Evolutionary conservation across 192 early-diverging fungal species (phyloP).

Genomic region (Phlyctochytrium arcticum): DNA sequence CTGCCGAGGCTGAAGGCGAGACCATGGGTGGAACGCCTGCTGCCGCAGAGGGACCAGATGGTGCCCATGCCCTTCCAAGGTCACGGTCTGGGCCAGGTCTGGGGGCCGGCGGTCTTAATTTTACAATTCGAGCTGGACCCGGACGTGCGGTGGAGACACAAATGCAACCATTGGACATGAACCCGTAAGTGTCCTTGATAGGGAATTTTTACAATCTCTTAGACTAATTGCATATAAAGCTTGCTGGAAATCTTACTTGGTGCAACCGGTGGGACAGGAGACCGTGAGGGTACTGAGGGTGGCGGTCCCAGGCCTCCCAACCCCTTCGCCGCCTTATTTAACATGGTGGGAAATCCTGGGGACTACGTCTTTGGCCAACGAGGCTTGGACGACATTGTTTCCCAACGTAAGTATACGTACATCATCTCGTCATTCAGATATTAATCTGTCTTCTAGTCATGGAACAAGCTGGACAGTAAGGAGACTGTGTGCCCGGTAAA

Average conservation of each 20-base stretch:
- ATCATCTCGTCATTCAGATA: not conserved
- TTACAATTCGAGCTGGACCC: not conserved
- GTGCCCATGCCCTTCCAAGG: not conserved
- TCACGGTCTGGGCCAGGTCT: not conserved
- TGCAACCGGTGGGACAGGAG: not conserved
- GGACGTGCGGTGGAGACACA: not conserved
- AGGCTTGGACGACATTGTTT: constrained; percentile 85
- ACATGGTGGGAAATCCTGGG: constrained; percentile 41
- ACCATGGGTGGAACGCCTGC: not conserved
- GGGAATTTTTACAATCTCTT: not conserved
- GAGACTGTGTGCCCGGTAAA: not conserved
- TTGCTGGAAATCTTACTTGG: constrained; percentile 10
- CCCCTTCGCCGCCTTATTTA: constrained; percentile 23
- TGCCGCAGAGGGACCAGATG: not conserved
- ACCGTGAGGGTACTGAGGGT: too few relatives aligned
- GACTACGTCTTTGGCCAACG: constrained; percentile 86
- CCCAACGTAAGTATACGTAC: constrained; percentile 47
- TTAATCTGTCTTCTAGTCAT: constrained; percentile 21
- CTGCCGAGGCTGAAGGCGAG: constrained; percentile 6
- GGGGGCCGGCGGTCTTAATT: not conserved
- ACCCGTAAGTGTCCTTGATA: constrained; percentile 10
- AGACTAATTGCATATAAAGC: not conserved
- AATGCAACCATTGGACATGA: constrained; percentile 9
- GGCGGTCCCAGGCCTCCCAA: too few relatives aligned
- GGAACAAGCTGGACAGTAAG: constrained; percentile 34